Evolutionary conservation across 83 land plant genomes (phyloP).

Genomic region (Picea abies): DNA sequence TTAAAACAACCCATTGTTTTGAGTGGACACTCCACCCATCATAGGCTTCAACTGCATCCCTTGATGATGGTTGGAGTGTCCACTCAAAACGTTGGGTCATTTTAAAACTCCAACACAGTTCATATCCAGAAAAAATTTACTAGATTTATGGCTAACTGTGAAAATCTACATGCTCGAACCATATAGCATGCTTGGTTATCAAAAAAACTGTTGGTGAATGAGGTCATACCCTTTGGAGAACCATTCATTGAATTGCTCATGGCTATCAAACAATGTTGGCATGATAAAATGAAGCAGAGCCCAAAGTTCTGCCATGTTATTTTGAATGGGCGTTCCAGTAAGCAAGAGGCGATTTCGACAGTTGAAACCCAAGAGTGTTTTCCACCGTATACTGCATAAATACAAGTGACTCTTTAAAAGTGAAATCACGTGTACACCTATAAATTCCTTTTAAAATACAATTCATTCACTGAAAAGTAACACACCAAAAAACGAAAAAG

Average conservation of each 20-base stretch:
- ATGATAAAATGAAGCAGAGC: constrained; percentile 98
- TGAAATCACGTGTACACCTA: background rate
- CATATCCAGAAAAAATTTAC: background rate
- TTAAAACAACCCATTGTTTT: too few species aligned
- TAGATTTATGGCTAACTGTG: background rate
- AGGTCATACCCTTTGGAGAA: constrained; percentile 91
- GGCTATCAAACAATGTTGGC: constrained; percentile 99
- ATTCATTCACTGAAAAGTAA: background rate
- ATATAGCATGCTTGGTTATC: background rate
- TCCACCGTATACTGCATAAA: constrained; percentile 87
- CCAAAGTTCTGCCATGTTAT: constrained; percentile 99
- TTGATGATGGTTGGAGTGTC: background rate
- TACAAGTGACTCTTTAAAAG: background rate
- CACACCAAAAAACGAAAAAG: background rate
- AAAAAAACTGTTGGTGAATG: background rate
- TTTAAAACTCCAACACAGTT: background rate
- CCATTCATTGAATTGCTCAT: constrained; percentile 99
- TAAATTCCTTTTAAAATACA: background rate
- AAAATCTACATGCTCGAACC: background rate
- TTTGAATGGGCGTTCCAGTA: constrained; percentile 98
- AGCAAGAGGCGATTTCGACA: constrained; percentile 96
- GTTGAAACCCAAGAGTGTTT: constrained; percentile 89
- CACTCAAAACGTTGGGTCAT: too few species aligned
- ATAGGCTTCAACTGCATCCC: background rate
- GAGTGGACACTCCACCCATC: too few species aligned